Conservation (phyloP, 345 rosid species). For the Populus alba region DNA sequence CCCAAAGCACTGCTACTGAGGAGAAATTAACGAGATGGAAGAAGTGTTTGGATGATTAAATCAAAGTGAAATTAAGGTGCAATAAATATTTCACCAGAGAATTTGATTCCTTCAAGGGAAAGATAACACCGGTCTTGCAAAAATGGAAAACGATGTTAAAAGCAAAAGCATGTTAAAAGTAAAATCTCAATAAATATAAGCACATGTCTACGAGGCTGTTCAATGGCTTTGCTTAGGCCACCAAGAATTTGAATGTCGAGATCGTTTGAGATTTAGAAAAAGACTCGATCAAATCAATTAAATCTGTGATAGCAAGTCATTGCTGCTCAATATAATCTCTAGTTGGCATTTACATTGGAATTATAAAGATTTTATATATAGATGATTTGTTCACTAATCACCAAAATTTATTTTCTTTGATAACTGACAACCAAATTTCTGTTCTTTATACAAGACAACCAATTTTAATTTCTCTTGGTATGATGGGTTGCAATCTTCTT, state of each 20-base stretch:
- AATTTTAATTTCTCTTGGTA: no score
- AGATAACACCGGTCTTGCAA: neutral
- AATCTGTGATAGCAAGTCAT: neutral
- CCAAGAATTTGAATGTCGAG: neutral
- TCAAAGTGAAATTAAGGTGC: no score
- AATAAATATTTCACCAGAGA: neutral
- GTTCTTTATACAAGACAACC: no score
- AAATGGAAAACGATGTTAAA: neutral
- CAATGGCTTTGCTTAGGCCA: slow-evolving; percentile 2
- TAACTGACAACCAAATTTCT: neutral
- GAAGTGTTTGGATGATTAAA: no score
- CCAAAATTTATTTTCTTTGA: neutral
- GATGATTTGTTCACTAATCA: neutral
- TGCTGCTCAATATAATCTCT: no score
- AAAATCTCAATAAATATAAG: slow-evolving; percentile 17
- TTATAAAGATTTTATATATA: neutral
- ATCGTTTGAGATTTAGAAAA: no score
- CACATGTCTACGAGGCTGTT: slow-evolving; percentile 15
- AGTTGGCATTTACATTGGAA: neutral
- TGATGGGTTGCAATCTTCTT: no score
- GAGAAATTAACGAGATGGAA: no score
- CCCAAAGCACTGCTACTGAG: no score
- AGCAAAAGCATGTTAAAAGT: slow-evolving; percentile 11
- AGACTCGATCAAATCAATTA: no score
- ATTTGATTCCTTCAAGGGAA: neutral